Conservation (phyloP, 169 alveolate species). For the Plasmodium reichenowi region DNA sequence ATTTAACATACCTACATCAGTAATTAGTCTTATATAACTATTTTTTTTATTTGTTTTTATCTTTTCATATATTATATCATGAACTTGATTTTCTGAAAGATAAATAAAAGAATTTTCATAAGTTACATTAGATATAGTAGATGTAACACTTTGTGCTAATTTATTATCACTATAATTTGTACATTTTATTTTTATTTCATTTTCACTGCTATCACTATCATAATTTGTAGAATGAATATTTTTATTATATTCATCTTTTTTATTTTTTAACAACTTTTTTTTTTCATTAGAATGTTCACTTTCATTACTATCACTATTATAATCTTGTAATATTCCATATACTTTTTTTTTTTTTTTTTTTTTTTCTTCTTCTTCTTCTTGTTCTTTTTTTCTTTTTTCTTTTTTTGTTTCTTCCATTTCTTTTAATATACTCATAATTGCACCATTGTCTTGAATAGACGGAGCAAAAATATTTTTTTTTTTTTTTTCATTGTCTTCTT, state of each 20-base stretch:
- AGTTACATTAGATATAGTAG: slow-evolving; percentile 62
- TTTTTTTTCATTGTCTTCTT: slow-evolving; percentile 33
- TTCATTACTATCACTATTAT: background rate
- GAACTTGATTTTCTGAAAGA: slow-evolving; percentile 53
- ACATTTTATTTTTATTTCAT: slow-evolving; percentile 76
- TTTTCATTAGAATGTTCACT: background rate
- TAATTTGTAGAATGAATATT: background rate
- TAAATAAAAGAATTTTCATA: slow-evolving; percentile 45
- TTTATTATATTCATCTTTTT: background rate
- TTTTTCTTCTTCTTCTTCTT: background rate
- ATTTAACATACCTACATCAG: slow-evolving; percentile 75
- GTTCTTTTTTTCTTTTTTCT: slow-evolving; percentile 23
- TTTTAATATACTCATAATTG: slow-evolving; percentile 62
- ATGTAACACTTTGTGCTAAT: slow-evolving; percentile 73
- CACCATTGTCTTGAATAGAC: slow-evolving; percentile 62
- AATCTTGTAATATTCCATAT: background rate
- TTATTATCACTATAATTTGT: slow-evolving; percentile 72
- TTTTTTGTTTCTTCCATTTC: slow-evolving; percentile 45
- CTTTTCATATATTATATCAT: slow-evolving; percentile 42
- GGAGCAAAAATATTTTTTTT: slow-evolving; percentile 25
- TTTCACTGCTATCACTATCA: slow-evolving; percentile 49
- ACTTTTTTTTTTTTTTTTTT: background rate
- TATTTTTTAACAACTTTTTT: slow-evolving; percentile 3
- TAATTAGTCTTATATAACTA: slow-evolving; percentile 70
- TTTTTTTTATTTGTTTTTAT: slow-evolving; percentile 58